These are phyloP conservation scores for Stereocaulon alpinum DNA, from an alignment of 495 filamentous ascomycete genomes.

Conservation along the genomic window DNA sequence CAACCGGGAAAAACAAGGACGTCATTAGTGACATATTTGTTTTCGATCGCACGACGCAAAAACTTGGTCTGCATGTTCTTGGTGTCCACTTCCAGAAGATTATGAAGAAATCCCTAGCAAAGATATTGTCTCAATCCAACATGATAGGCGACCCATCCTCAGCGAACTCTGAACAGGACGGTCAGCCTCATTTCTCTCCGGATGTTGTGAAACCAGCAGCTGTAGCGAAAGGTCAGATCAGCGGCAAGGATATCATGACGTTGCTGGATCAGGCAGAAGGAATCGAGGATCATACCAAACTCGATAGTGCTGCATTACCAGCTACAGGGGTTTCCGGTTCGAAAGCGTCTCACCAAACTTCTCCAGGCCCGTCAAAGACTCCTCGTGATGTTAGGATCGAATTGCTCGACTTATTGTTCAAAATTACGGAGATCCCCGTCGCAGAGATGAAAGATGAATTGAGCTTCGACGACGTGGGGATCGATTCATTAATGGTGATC, in stretches of 20 bases:
- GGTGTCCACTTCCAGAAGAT: not conserved
- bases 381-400: too few relatives aligned
- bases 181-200: too few relatives aligned
- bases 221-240: too few relatives aligned
- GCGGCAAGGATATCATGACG: too few relatives aligned
- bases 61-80: not conserved
- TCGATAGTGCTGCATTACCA: too few relatives aligned
- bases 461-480: slow-evolving; percentile 26
- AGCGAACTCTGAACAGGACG: too few relatives aligned
- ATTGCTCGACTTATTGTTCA: not conserved
- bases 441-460: slow-evolving; percentile 18
- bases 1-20: not conserved
- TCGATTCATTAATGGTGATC: slow-evolving; percentile 29
- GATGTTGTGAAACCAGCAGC: too few relatives aligned
- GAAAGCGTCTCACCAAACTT: not conserved
- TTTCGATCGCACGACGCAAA: not conserved
- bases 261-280: too few relatives aligned
- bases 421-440: slow-evolving; percentile 23
- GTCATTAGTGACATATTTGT: not conserved
- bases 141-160: not conserved
- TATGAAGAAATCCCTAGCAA: not conserved
- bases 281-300: too few relatives aligned
- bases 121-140: not conserved
- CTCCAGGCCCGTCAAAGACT: not conserved
- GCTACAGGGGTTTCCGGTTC: not conserved